phyloP scores from a whole-genome alignment of 2,329 filamentous ascomycete species.

The Fusarium oxysporum region DNA sequence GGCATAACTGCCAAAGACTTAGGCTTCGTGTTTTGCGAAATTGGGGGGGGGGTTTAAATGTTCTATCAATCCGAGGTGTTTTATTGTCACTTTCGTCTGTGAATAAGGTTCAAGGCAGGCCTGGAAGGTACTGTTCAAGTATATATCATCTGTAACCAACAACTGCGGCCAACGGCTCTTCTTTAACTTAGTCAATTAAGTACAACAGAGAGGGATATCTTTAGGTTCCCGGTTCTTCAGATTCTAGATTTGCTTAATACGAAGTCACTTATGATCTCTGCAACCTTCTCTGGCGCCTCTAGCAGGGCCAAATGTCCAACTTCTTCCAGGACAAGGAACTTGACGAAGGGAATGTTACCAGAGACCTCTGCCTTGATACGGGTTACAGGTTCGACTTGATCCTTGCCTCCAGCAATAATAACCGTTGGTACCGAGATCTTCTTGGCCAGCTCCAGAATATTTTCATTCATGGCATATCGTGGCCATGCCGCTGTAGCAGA shows the following conservation, averaged over 20 bases:
- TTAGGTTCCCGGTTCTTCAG: accelerated
- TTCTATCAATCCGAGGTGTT: no score
- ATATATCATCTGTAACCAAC: no score
- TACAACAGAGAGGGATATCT: no score
- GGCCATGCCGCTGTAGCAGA: not conserved
- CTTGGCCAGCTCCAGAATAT: not conserved
- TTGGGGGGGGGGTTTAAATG: no score
- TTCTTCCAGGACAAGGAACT: not conserved
- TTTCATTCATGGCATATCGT: not conserved
- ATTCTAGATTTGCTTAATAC: accelerated
- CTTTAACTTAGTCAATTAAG: no score
- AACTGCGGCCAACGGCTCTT: no score
- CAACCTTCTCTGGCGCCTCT: accelerated
- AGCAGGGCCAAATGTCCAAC: not conserved
- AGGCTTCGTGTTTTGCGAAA: no score
- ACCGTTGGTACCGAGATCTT: not conserved
- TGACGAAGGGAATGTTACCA: accelerated
- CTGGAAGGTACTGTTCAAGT: no score
- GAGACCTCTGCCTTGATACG: not conserved
- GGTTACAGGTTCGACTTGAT: not conserved
- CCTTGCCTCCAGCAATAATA: not conserved
- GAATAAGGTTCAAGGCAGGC: no score
- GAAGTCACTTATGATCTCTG: not conserved
- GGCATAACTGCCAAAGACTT: no score
- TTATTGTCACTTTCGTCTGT: no score